Base-by-base conservation (phyloP, 2,329 filamentous ascomycete species). In the Chaetomiaceae sp. region DNA sequence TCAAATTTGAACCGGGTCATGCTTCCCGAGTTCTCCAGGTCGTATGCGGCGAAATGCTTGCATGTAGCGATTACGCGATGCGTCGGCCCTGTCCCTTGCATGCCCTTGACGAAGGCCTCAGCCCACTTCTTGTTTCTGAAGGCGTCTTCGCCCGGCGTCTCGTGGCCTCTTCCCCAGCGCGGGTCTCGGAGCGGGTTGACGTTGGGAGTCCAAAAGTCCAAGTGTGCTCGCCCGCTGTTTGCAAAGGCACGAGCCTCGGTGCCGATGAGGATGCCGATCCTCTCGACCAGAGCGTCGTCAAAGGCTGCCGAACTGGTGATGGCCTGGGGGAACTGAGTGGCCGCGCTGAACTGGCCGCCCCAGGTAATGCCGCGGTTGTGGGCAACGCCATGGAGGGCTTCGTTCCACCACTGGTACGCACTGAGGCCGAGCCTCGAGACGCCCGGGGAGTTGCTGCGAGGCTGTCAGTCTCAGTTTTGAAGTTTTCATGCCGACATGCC, bases 161-260 rank as follows among this genome's bases (percentile, higher is more conserved):
- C 79, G 54, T 76, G 73, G 0, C 81, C 81, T 5, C 81, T 69
- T 0, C 81, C 81, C 81, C 81, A 83, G 19, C 82, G 69, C 0
- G 82, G 81, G 60, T 84, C 81, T 31, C 76, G 75, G 66, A 79
- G 85, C 0, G 78, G 74, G 58, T 85, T 86, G 63, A 86, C 82
- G 58, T 86, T 85, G 0, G 83, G 83, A 0, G 83, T 82, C 76
- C 79, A 85, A 60, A 73, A 82, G 61, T 83, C 74, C 9, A 81
- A 62, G 0, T 77, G 78, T 2, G 74, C 75, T 16, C 72, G 68
- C 5, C 76, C 77, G 10, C 64, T 73, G 57, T 86, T 86, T 58
- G 72, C 81, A 62, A 85, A 86, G 0, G 83, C 82, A 34, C 83
- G 72, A 0, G 78, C 79, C 62, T 87, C 82, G 0, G 76, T 85